Conservation (phyloP, 2,329 filamentous ascomycete species). For the Pseudogymnoascus sp. region DNA sequence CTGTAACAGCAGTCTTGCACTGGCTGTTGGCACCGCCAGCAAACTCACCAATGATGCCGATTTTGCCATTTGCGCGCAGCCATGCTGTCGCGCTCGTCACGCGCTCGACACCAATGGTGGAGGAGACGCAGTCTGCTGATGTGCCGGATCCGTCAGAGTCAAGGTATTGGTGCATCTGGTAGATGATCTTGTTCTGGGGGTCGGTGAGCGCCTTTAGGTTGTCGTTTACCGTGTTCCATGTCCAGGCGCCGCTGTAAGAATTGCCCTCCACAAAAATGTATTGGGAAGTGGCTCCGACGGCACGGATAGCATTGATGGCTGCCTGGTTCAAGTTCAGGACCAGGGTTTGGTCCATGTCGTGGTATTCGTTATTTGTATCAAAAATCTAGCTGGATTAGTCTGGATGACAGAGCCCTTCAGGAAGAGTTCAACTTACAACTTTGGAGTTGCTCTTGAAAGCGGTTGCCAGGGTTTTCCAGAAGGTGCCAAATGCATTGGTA, state of each 20-base stretch:
- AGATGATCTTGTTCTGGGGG: constrained; percentile 44
- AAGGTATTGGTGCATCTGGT: constrained; percentile 56
- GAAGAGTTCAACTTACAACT: constrained; percentile 28
- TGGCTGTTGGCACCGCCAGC: constrained; percentile 42
- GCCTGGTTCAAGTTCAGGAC: constrained; percentile 37
- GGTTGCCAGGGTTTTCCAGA: constrained; percentile 33
- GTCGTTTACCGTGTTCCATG: constrained; percentile 38
- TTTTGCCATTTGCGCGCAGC: constrained; percentile 44
- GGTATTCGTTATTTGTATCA: constrained; percentile 40
- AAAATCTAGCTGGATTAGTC: constrained; percentile 18
- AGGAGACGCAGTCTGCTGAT: constrained; percentile 38
- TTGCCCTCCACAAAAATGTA: constrained; percentile 55
- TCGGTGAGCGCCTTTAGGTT: constrained; percentile 43
- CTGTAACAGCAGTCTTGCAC: constrained; percentile 41
- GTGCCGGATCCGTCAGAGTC: constrained; percentile 48
- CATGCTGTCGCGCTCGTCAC: constrained; percentile 43
- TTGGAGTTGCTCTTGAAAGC: constrained; percentile 30
- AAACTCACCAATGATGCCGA: constrained; percentile 46
- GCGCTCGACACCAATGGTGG: constrained; percentile 45
- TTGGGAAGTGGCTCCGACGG: constrained; percentile 38
- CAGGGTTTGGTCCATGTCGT: constrained; percentile 34
- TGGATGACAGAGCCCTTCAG: constrained; percentile 28
- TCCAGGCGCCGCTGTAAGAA: constrained; percentile 38
- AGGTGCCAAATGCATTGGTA: constrained; percentile 32
- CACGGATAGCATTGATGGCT: constrained; percentile 36